Conservation (phyloP, 1,284 basidiomycete species). For the Cerrena zonata region DNA sequence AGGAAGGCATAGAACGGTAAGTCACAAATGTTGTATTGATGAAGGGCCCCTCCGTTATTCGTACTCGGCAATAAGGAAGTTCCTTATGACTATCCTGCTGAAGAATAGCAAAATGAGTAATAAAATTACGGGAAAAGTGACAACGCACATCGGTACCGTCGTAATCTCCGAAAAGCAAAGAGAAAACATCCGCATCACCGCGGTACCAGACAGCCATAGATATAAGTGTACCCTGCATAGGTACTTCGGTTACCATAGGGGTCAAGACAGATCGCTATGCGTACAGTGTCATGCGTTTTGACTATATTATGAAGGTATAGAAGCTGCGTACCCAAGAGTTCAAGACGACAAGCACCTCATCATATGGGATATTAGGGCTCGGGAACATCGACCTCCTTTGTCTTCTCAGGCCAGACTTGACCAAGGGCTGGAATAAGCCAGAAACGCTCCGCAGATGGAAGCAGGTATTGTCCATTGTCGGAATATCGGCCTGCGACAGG, state of each 20-base stretch:
- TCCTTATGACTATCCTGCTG: neutral
- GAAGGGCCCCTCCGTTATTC: neutral
- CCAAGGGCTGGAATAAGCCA: neutral
- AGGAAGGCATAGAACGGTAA: neutral
- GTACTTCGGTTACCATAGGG: neutral
- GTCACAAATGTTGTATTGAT: neutral
- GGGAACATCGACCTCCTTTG: too few species aligned
- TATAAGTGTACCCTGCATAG: neutral
- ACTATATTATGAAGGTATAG: neutral
- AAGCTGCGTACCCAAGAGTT: neutral
- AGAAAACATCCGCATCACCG: neutral
- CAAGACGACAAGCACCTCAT: neutral
- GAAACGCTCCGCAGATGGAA: neutral
- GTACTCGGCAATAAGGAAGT: neutral
- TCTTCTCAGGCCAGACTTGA: neutral
- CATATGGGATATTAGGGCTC: neutral
- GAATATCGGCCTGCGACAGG: neutral
- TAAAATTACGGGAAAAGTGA: neutral
- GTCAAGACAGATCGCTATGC: neutral
- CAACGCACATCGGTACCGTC: neutral
- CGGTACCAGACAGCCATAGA: neutral
- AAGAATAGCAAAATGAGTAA: neutral
- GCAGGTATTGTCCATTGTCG: neutral
- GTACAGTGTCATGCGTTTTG: neutral
- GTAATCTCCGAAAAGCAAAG: neutral